Evolutionary conservation across 345 rosid genomes (phyloP), one percentile per base, ranked within the genome.

Genomic region (Eucalyptus tenuipes): DNA sequence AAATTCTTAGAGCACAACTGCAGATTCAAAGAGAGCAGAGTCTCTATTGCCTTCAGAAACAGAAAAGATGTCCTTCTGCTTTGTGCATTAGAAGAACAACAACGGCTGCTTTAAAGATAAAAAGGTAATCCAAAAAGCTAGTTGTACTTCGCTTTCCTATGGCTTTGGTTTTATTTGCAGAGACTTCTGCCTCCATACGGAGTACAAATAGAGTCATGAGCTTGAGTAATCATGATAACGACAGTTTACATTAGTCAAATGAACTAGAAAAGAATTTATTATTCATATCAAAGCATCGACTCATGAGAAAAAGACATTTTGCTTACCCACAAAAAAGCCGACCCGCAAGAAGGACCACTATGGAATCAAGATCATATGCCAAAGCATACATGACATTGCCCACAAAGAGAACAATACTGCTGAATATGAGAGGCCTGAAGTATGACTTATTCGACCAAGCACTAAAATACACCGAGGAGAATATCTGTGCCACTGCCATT

Each of bases 401-500:
- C 17, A 96, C 86, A 47, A 96, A 68, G 88, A 98, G 99, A 81
- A 95, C 97, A 29, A 95, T 93, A 88, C 98, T 98, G 91, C 99
- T 98, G 87, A 98, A 96, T 82, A 98, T 92, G 85, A 98, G 99
- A 94, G 99, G 99, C 89, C 88, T 95, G 95, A 93, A 98, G 95
- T 98, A 98, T 52, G 99, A 98, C 89, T 89, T 95, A 90, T 98
- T 98, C 88, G 99, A 98, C 99, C 99, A 98, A 12, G 98, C 99
- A 90, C 99, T 98, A 91, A 97, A 97, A 92, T 98, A 98, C 87
- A 97, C 97, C 3, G 99, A 98, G 55, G 99, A 98, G 91, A 98
- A 98, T 85, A 98, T 93, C 92, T 98, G 99, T n/a, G 99, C 99
- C 87, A 97, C 95, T 50, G 99, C 99, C 99, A 98, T 98, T 88